Evolutionary conservation across 129 eudicot genomes (phyloP), one percentile per base, ranked within the genome.

Genomic region (Pulicaria dysenterica): DNA sequence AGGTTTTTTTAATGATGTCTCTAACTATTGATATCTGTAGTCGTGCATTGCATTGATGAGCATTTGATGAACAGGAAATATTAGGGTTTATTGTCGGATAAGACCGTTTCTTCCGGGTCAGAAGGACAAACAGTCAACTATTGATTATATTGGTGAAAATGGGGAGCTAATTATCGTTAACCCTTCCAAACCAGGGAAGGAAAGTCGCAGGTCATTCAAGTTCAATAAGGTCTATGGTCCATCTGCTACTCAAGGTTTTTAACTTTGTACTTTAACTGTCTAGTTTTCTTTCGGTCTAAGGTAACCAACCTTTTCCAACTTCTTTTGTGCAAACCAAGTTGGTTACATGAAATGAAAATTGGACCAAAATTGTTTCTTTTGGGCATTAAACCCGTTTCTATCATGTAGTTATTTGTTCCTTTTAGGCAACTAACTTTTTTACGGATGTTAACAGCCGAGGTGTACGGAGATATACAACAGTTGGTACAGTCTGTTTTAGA

Each of bases 61-160:
- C 61, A 69, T 73, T 72, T 58, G 41, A 66, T 86, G 51, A 73
- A 79, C 79, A 95, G 99, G 99, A 74, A 90, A 88, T 67, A 95
- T 95, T 53, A 83, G 99, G 73, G 99, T 95, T n/a, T 95, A 95
- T 64, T 95, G 99, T 68, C 86, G 99, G 79, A 77, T 95, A 83
- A 86, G 97, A 80, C 99, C 99, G 49, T 88, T 95, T 78, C 87
- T 74, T 53, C 90, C 94, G 3, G 83, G 94, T 79, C 92, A 95
- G 78, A 84, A 70, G 44, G 88, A 72, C 24, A 91, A 76, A 57
- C 85, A 88, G 48, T 67, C 99, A 31, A 76, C 81, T 13, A 45
- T 90, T 69, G 96, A 91, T 61, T 70, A 83, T 68, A 58, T 91
- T 63, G 96, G 96, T 68, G 96, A 91, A 58, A 81, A 86, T 68